Evolutionary conservation across 371 early-diverging fungal species (phyloP), one percentile per base, ranked within the genome.

Genomic region (Umbelopsis sp.): DNA sequence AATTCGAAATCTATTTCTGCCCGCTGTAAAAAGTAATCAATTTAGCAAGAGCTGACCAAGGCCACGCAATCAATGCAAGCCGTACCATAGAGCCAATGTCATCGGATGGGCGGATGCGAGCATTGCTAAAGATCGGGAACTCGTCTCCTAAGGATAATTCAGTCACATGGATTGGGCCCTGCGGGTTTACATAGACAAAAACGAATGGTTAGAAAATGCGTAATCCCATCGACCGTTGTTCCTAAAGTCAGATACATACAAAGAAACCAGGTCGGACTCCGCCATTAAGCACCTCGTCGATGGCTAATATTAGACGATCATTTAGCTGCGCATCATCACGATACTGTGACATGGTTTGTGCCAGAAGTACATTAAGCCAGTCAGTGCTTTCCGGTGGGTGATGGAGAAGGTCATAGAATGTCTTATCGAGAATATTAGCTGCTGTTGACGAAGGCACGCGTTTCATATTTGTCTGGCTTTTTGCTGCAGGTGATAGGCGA

Each of bases 301-400:
- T 73, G 0, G 91, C 86, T 14, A 83, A 76, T 18, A 93, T 87
- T 41, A 96, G 76, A 12, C 90, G 79, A 72, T 89, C 85, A 64
- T 92, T 90, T 50, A 93, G 86, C 44, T 88, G 89, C 4, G 92
- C 91, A 69, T 96, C 96, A 32, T 89, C 87, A 50, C 98, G 84
- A 74, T 93, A 94, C 63, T 91, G 89, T 48, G 91, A 81, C 41
- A 96, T 88, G 0, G 90, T 82, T 77, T 96, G 96, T 0, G 95
- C 98, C 44, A 96, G 63, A 45, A 97, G 75, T 4, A 96, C 95
- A 63, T 94, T 96, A 52, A 96, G 87, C 98, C 98, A 97, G 71
- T 95, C 94, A 66, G 92, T 88, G 38, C 94, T 89, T 73, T 97
- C 98, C 0, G 92, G 87, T 24, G 83, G 78, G 66, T 89, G 91